Conservation (phyloP, 2,329 filamentous ascomycete species). For the Penicillium capsulatum region DNA sequence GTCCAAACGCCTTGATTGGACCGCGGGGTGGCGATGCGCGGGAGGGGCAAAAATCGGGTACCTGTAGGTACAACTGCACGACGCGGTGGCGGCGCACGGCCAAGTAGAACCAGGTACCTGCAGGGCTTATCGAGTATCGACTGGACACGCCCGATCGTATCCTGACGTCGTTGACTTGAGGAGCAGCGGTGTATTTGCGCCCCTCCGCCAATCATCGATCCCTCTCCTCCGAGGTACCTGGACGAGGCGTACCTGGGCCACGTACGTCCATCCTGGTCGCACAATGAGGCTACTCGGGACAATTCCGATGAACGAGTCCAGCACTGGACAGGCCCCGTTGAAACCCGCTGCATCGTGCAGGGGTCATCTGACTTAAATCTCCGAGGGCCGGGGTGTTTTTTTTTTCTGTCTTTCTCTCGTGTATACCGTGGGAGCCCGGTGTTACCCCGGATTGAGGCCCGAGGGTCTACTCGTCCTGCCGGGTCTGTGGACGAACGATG, state of each 20-base stretch:
- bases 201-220: not conserved
- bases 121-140: constrained; percentile 24
- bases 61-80: constrained; percentile 24
- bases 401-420: not conserved
- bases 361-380: constrained; percentile 22
- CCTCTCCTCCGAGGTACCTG: not conserved
- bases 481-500: constrained; percentile 7
- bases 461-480: constrained; percentile 4
- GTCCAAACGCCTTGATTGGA: not conserved
- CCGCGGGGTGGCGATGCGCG: not conserved
- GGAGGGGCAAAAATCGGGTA: constrained; percentile 10
- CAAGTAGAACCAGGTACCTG: constrained; percentile 25
- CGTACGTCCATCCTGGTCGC: constrained; percentile 4
- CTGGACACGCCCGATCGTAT: constrained; percentile 1
- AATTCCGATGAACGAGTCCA: constrained; percentile 4
- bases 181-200: not conserved
- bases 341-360: constrained; percentile 10
- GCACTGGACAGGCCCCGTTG: constrained; percentile 11
- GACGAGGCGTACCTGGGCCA: constrained; percentile 5
- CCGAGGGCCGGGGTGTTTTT: constrained; percentile 10
- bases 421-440: constrained; percentile 1
- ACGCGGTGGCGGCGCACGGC: constrained; percentile 12
- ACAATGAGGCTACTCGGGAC: constrained; percentile 15
- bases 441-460: constrained; percentile 1
- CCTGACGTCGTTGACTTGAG: constrained; percentile 20